phyloP scores from a whole-genome alignment of 768 basidiomycete genomes.

The Phylloporus sp. region DNA sequence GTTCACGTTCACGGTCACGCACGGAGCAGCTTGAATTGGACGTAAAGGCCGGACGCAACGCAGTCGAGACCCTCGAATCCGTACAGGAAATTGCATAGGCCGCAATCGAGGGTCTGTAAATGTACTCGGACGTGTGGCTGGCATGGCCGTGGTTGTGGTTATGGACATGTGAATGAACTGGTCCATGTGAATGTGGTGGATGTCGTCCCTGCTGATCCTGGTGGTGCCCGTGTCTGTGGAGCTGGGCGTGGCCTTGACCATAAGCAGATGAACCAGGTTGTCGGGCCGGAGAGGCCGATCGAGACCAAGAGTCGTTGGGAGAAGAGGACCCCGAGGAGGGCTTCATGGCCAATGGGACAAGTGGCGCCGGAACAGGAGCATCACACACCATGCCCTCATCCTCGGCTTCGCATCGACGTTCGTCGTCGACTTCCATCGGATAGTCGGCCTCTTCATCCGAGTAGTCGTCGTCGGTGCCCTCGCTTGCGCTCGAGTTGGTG shows the following conservation, averaged over 20 bases:
- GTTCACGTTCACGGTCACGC: conserved; percentile 17
- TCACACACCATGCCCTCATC: not conserved
- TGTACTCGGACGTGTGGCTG: conserved; percentile 10
- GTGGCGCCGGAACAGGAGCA: not conserved
- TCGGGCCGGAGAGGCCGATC: conserved; percentile 27
- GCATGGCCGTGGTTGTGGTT: not conserved
- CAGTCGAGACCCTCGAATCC: conserved; percentile 33
- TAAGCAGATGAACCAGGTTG: not conserved
- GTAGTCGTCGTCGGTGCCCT: conserved; percentile 12
- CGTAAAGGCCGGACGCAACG: conserved; percentile 32
- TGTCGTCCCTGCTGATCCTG: conserved; percentile 19
- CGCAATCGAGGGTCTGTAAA: conserved; percentile 30
- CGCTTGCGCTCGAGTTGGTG: conserved; percentile 27
- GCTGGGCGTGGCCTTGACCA: not conserved
- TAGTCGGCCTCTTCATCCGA: conserved; percentile 22
- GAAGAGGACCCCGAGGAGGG: conserved; percentile 1
- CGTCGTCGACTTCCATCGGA: conserved; percentile 24
- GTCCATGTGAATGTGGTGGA: not conserved
- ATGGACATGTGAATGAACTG: not conserved
- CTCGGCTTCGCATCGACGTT: not conserved
- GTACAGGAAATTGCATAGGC: conserved; percentile 32
- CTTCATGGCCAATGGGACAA: not conserved
- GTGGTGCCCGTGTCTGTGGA: conserved; percentile 15
- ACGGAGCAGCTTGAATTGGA: conserved; percentile 14
- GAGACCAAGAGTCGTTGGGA: conserved; percentile 28